A percentile compares a stretch with the other conserved stretches of the same genome.
These are phyloP conservation scores for Boletus rubropictus DNA, from an alignment of 768 basidiomycete genomes.

Conservation along the genomic window DNA sequence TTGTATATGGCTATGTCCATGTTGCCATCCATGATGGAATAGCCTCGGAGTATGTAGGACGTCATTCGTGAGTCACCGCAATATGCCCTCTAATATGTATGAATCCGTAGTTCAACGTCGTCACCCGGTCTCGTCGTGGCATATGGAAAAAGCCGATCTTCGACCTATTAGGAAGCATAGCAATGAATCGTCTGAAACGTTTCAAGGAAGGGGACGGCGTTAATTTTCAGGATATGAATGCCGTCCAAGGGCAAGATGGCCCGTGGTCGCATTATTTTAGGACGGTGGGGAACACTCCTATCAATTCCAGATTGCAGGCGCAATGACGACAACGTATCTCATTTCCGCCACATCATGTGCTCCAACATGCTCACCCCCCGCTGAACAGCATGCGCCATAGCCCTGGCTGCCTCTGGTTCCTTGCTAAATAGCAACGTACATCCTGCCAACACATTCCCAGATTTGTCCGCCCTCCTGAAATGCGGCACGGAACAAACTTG, in stretches of 20 bases:
- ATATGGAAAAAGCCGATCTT: no score
- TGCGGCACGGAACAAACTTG: constrained; percentile 64
- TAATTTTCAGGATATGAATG: no score
- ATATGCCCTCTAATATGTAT: no score
- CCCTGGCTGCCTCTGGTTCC: constrained; percentile 18
- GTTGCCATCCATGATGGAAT: no score
- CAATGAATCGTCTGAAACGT: background rate
- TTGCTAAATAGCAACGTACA: constrained; percentile 65
- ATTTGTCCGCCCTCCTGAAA: constrained; percentile 33
- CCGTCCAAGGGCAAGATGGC: no score
- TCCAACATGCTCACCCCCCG: constrained; percentile 68
- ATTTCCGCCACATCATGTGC: constrained; percentile 79
- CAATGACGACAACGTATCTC: constrained; percentile 64
- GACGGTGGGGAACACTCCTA: background rate
- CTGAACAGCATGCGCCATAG: constrained; percentile 67
- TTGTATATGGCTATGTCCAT: no score
- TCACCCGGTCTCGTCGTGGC: no score
- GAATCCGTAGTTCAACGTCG: no score
- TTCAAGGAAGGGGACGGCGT: background rate
- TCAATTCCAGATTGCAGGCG: constrained; percentile 52
- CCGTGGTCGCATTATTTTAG: background rate
- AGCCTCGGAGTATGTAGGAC: no score
- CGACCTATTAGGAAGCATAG: no score
- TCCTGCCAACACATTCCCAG: constrained; percentile 48
- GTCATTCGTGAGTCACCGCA: no score